A percentile compares a stretch with the other conserved stretches of the same genome.
Evolutionary conservation across 805 yeast genomes (phyloP).

Genomic region (Kodamaea hsintzibuensis): DNA sequence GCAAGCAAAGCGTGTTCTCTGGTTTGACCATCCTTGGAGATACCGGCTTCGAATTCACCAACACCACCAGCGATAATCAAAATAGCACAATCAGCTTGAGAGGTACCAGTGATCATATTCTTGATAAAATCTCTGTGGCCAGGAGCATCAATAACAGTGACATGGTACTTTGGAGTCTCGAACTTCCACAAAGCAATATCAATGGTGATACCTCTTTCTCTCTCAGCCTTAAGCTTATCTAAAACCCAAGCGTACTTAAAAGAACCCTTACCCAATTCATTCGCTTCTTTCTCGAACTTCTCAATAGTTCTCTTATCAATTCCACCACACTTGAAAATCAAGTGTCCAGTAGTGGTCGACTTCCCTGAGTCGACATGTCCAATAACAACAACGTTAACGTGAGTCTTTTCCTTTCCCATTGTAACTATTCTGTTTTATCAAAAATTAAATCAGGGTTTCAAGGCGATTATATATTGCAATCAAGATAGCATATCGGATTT

Average conservation of each 20-base stretch:
- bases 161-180: constrained; percentile 87
- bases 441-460: too few species aligned
- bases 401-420: constrained; percentile 93
- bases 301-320: constrained; percentile 97
- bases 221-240: constrained; percentile 93
- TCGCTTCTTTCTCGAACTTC: constrained; percentile 97
- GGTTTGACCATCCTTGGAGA: constrained; percentile 98
- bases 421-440: background rate
- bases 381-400: constrained; percentile 99
- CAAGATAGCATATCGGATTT: too few species aligned
- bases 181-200: constrained; percentile 88
- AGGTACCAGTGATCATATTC: constrained; percentile 99
- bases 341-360: constrained; percentile 99
- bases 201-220: constrained; percentile 96
- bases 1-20: constrained; percentile 98
- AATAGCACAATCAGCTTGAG: constrained; percentile 99
- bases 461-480: too few species aligned
- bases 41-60: constrained; percentile 96
- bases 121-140: constrained; percentile 99
- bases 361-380: constrained; percentile 99
- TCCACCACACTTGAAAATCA: constrained; percentile 99
- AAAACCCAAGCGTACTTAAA: constrained; percentile 97
- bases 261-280: constrained; percentile 94
- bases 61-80: constrained; percentile 97
- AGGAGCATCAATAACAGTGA: constrained; percentile 96